These are phyloP conservation scores for Suillus lakei DNA, from an alignment of 768 basidiomycete genomes.

Conservation along the genomic window DNA sequence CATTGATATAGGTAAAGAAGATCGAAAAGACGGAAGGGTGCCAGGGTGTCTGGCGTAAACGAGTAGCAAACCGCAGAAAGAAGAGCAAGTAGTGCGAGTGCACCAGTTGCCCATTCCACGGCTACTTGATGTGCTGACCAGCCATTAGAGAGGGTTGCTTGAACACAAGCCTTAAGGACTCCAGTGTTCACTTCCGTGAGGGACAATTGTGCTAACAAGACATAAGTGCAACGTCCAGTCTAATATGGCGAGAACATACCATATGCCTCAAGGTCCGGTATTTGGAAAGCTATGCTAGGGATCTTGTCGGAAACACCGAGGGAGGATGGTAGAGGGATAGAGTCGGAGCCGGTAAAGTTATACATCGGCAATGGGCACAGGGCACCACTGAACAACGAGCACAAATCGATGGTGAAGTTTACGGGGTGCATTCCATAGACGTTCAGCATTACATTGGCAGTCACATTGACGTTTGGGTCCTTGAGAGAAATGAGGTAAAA, in stretches of 20 bases:
- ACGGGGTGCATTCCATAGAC: conserved; percentile 87
- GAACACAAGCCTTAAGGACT: conserved; percentile 83
- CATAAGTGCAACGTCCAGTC: conserved; percentile 10
- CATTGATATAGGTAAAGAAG: conserved; percentile 84
- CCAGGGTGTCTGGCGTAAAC: conserved; percentile 54
- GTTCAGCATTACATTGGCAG: conserved; percentile 80
- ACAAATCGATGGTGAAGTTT: conserved; percentile 88
- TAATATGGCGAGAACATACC: conserved; percentile 5
- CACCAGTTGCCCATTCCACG: conserved; percentile 81
- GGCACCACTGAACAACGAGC: conserved; percentile 73
- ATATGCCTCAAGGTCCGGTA: conserved; percentile 88
- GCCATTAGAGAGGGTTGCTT: conserved; percentile 91
- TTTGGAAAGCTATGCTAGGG: conserved; percentile 81
- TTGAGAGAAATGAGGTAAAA: conserved; percentile 30
- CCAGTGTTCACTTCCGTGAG: conserved; percentile 73
- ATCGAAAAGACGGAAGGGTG: conserved; percentile 82
- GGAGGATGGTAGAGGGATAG: conserved; percentile 64
- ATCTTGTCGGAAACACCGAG: conserved; percentile 59
- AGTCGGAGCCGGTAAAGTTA: conserved; percentile 86
- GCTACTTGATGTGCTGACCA: conserved; percentile 76
- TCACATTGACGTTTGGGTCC: conserved; percentile 79
- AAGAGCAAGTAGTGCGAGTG: conserved; percentile 64
- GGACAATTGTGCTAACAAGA: conserved; percentile 71
- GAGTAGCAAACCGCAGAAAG: conserved; percentile 60
- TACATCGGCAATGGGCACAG: conserved; percentile 84